phyloP scores from a whole-genome alignment of 1,284 basidiomycete species.

The Pyrrhoderma noxium region DNA sequence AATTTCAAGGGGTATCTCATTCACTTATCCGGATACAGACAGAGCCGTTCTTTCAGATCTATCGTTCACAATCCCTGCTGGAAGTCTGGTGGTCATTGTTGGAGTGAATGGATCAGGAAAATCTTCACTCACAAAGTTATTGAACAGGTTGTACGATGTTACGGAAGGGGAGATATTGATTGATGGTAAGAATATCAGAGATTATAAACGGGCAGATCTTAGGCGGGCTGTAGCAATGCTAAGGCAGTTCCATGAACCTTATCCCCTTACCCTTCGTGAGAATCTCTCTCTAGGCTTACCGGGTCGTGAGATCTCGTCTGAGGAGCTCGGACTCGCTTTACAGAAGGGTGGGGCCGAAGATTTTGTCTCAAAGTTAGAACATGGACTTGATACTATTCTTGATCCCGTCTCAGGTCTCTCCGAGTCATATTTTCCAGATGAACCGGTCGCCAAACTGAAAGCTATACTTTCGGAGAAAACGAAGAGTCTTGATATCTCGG shows the following conservation, averaged over 20 bases:
- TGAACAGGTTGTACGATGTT: conserved; percentile 62
- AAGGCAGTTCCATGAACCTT: conserved; percentile 74
- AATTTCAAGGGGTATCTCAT: conserved; percentile 33
- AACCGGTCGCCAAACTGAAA: conserved; percentile 45
- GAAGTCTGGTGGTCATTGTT: conserved; percentile 59
- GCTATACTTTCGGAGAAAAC: conserved; percentile 34
- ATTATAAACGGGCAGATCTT: conserved; percentile 52
- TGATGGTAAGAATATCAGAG: conserved; percentile 54
- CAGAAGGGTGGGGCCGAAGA: conserved; percentile 60
- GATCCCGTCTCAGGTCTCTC: conserved; percentile 63
- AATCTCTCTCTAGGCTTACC: conserved; percentile 71
- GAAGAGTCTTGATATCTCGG: conserved; percentile 40
- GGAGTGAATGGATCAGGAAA: conserved; percentile 74
- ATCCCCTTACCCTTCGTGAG: conserved; percentile 66
- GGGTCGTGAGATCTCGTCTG: conserved; percentile 40
- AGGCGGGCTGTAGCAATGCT: conserved; percentile 58
- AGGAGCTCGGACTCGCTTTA: conserved; percentile 57
- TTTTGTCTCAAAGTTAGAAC: conserved; percentile 54
- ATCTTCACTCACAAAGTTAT: conserved; percentile 68
- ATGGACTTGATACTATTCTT: conserved; percentile 63
- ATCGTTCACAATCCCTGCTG: conserved; percentile 25
- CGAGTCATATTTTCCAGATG: conserved; percentile 55
- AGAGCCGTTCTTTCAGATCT: conserved; percentile 29
- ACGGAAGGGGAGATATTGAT: conserved; percentile 59
- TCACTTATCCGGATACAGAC: conserved; percentile 29